Percentiles rank a stretch among this genome's conserved stretches.
Evolutionary conservation across 495 filamentous ascomycete genomes (phyloP).

Genomic region (Aspergillus indologenus): DNA sequence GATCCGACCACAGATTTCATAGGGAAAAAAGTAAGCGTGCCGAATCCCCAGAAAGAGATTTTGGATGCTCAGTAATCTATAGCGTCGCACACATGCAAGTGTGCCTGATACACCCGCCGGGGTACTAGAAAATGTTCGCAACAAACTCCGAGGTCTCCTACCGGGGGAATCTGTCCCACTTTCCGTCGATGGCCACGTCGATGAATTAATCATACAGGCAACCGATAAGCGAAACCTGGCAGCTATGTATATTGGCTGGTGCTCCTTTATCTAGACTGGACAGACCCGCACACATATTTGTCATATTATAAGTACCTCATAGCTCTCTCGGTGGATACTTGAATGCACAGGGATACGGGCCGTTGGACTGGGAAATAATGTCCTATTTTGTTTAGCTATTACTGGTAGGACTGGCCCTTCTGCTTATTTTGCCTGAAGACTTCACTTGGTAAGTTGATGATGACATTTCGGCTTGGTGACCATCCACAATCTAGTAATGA

Average conservation of each 20-base stretch:
- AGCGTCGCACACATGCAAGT: slow-evolving; percentile 55
- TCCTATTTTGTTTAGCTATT: too few species aligned
- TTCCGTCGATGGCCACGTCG: slow-evolving; percentile 92
- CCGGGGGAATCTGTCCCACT: slow-evolving; percentile 84
- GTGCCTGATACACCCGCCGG: slow-evolving; percentile 84
- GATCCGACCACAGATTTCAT: slow-evolving; percentile 95
- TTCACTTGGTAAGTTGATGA: too few species aligned
- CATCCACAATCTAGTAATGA: neutral
- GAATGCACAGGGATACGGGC: neutral
- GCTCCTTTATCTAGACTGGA: slow-evolving; percentile 70
- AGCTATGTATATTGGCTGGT: slow-evolving; percentile 98
- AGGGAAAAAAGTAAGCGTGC: slow-evolving; percentile 57
- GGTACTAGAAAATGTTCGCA: slow-evolving; percentile 83
- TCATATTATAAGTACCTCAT: neutral
- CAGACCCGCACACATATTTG: neutral
- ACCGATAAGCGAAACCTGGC: slow-evolving; percentile 71
- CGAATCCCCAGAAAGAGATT: neutral
- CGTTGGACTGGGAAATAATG: too few species aligned
- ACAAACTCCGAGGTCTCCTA: slow-evolving; percentile 81
- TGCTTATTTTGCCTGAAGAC: neutral
- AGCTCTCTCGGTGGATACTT: neutral
- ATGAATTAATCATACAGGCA: slow-evolving; percentile 84
- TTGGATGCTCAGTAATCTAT: slow-evolving; percentile 21
- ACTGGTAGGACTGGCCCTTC: too few species aligned
- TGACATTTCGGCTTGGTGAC: too few species aligned